Evolutionary conservation across 2,329 filamentous ascomycete genomes (phyloP).

Genomic region (Pseudogymnoascus sp.): DNA sequence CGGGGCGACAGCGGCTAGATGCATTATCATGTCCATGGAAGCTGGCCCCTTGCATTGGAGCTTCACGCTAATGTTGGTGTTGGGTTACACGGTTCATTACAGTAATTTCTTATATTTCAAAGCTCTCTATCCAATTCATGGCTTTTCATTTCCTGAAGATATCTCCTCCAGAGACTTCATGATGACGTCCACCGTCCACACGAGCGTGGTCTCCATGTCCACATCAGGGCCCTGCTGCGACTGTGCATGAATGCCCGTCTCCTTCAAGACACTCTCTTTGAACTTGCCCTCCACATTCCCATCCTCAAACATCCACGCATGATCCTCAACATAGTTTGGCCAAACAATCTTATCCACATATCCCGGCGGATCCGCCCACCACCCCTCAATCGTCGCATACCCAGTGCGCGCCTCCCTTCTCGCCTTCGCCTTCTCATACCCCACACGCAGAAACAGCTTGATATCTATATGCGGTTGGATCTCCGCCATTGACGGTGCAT

Average conservation of each 20-base stretch:
- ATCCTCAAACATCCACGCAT: conserved; percentile 68
- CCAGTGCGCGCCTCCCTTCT: conserved; percentile 62
- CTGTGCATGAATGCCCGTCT: conserved; percentile 42
- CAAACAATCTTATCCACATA: conserved; percentile 94
- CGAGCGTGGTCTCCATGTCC: conserved; percentile 53
- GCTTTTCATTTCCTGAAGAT: background rate
- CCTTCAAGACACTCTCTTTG: conserved; percentile 37
- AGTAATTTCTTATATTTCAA: background rate
- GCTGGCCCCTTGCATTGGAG: background rate
- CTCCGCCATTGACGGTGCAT: conserved; percentile 44
- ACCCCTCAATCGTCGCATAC: conserved; percentile 78
- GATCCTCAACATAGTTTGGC: conserved; percentile 82
- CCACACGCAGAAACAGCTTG: conserved; percentile 68
- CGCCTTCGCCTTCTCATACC: conserved; percentile 53
- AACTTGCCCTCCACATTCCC: conserved; percentile 54
- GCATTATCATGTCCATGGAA: background rate
- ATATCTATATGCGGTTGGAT: conserved; percentile 59
- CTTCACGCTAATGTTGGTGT: background rate
- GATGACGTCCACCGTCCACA: conserved; percentile 60
- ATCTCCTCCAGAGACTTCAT: conserved; percentile 33
- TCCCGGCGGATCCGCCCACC: conserved; percentile 89
- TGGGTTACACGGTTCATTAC: background rate
- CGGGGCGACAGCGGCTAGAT: background rate
- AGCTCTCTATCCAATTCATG: background rate
- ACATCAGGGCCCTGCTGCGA: conserved; percentile 39